Percentiles rank a stretch among this genome's conserved stretches.
These are phyloP conservation scores for Fusarium solani-melongenae DNA, from an alignment of 2,329 filamentous ascomycete genomes.

Conservation along the genomic window DNA sequence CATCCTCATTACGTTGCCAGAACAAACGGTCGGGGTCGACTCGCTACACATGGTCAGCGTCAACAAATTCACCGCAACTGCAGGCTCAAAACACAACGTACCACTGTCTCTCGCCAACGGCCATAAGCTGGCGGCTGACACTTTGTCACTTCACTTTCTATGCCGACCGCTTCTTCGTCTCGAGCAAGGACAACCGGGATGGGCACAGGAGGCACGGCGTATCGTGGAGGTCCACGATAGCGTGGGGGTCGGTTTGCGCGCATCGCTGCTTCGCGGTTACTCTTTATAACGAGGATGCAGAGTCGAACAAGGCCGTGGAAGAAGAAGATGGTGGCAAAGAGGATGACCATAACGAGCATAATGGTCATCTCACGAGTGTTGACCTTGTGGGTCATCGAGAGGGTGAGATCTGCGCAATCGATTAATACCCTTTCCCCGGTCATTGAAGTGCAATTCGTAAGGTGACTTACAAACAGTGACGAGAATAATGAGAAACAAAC, in stretches of 20 bases:
- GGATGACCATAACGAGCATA: slow-evolving; percentile 80
- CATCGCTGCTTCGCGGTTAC: slow-evolving; percentile 46
- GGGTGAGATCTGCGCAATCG: slow-evolving; percentile 70
- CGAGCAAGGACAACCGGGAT: slow-evolving; percentile 80
- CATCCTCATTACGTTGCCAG: slow-evolving; percentile 75
- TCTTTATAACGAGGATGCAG: slow-evolving; percentile 71
- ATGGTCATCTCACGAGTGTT: slow-evolving; percentile 80
- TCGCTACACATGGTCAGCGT: slow-evolving; percentile 59
- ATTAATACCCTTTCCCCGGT: background rate
- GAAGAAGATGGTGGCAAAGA: slow-evolving; percentile 82
- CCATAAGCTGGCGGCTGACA: slow-evolving; percentile 85
- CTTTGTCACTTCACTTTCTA: slow-evolving; percentile 66
- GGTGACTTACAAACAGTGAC: slow-evolving; percentile 72
- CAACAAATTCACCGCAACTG: background rate
- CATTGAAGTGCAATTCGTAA: background rate
- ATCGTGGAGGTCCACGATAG: slow-evolving; percentile 66
- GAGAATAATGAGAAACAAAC: slow-evolving; percentile 67
- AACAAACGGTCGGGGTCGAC: slow-evolving; percentile 85
- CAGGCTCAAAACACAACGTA: slow-evolving; percentile 56
- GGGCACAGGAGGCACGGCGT: slow-evolving; percentile 76
- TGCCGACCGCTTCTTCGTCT: slow-evolving; percentile 76
- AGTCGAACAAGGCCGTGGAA: slow-evolving; percentile 81
- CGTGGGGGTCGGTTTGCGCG: slow-evolving; percentile 52
- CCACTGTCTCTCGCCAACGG: slow-evolving; percentile 84
- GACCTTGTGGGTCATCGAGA: slow-evolving; percentile 74